Percentiles rank a stretch among this genome's conserved stretches.
phyloP scores from a whole-genome alignment of 352 stramenopile genomes.

The Phytophthora melonis region DNA sequence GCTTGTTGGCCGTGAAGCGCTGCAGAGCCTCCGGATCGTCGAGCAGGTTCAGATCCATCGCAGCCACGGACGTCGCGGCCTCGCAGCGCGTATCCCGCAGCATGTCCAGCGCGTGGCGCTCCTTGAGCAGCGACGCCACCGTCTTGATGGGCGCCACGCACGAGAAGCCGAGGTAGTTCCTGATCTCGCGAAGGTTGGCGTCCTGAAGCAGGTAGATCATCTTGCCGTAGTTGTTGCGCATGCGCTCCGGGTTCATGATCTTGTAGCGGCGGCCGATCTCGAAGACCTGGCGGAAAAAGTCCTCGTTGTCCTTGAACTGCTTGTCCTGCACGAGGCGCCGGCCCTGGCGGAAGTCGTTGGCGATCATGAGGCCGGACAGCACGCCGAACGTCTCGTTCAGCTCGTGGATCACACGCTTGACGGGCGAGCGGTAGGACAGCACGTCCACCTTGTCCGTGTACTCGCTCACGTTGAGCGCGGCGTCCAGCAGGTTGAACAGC shows the following conservation, averaged over 20 bases:
- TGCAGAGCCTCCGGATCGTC: constrained; percentile 26
- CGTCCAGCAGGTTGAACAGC: constrained; percentile 83
- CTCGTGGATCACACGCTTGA: constrained; percentile 79
- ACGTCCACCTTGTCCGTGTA: constrained; percentile 96
- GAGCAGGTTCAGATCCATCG: constrained; percentile 21
- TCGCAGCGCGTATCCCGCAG: constrained; percentile 78
- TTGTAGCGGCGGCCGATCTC: constrained; percentile 95
- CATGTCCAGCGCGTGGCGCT: constrained; percentile 67
- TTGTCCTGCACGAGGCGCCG: constrained; percentile 63
- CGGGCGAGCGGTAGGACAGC: constrained; percentile 71
- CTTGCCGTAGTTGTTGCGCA: constrained; percentile 95
- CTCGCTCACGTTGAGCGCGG: constrained; percentile 86
- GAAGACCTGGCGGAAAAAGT: constrained; percentile 87
- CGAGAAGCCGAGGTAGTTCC: constrained; percentile 81
- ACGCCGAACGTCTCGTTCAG: constrained; percentile 74
- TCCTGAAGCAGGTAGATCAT: constrained; percentile 96
- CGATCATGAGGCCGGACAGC: constrained; percentile 68
- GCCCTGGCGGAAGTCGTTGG: constrained; percentile 69
- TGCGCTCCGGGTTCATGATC: constrained; percentile 93
- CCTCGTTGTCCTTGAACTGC: constrained; percentile 80
- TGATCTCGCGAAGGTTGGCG: constrained; percentile 78
- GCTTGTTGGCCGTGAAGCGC: constrained; percentile 39
- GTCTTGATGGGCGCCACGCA: constrained; percentile 76
- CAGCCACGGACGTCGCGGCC: constrained; percentile 65
- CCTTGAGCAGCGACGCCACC: constrained; percentile 80